Percentiles rank a stretch among this genome's conserved stretches.
These are phyloP conservation scores for Phytophthora agathidicida DNA, from an alignment of 352 stramenopile genomes.

Conservation along the genomic window DNA sequence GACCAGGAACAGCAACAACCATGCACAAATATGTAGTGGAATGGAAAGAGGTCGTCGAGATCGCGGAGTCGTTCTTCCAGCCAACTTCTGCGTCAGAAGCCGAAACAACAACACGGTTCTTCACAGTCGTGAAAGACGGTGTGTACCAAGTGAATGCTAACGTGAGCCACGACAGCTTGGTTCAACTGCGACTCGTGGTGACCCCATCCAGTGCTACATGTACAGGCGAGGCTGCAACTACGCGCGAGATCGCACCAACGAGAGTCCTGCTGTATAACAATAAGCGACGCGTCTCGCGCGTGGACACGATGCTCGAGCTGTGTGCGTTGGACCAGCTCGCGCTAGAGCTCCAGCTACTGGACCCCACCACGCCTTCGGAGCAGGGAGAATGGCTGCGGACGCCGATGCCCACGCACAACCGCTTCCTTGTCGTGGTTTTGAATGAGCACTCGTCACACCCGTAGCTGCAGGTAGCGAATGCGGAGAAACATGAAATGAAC, in stretches of 20 bases:
- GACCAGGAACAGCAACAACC: constrained; percentile 7
- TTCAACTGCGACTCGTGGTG: constrained; percentile 29
- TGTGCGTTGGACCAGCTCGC: constrained; percentile 35
- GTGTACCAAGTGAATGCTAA: constrained; percentile 54
- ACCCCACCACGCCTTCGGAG: neutral
- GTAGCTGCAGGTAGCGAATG: neutral
- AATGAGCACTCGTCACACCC: constrained; percentile 22
- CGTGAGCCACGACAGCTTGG: constrained; percentile 40
- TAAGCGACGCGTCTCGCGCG: constrained; percentile 47
- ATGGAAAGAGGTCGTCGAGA: constrained; percentile 33
- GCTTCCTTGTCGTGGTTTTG: constrained; percentile 36
- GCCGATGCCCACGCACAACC: constrained; percentile 39
- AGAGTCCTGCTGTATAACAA: constrained; percentile 45
- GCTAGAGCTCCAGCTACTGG: constrained; percentile 27
- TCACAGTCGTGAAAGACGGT: constrained; percentile 34
- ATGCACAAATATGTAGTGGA: constrained; percentile 24
- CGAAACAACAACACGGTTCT: constrained; percentile 1
- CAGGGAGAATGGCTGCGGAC: constrained; percentile 28
- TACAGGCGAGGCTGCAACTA: neutral
- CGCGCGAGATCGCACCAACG: constrained; percentile 30
- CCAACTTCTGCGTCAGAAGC: constrained; percentile 1
- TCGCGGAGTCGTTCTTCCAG: constrained; percentile 30
- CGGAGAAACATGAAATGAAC: neutral
- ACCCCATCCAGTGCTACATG: neutral
- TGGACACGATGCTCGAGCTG: constrained; percentile 38